These are phyloP conservation scores for Geranium rotundifolium DNA, from an alignment of 345 rosid species.

Conservation along the genomic window DNA sequence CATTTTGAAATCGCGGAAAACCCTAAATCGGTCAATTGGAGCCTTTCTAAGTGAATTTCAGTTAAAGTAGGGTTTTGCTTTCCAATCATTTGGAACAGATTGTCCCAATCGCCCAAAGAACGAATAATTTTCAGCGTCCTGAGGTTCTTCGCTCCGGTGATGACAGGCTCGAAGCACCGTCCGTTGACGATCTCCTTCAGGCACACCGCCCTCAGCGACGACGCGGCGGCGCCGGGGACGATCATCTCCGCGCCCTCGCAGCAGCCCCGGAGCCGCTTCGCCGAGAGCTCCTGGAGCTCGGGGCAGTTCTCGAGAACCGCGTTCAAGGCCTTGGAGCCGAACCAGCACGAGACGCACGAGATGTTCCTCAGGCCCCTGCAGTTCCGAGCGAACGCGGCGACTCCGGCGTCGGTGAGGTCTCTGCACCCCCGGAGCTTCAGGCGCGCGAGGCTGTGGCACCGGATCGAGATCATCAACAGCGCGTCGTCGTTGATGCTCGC, in stretches of 20 bases:
- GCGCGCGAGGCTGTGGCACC: conserved; percentile 49
- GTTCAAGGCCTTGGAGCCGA: conserved; percentile 57
- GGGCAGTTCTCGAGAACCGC: conserved; percentile 38
- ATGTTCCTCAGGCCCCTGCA: conserved; percentile 43
- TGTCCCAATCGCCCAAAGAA: conserved; percentile 69
- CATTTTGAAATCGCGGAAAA: conserved; percentile 40
- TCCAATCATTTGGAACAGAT: conserved; percentile 32
- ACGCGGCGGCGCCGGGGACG: conserved; percentile 22
- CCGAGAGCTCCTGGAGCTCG: conserved; percentile 34
- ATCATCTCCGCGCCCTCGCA: conserved; percentile 26
- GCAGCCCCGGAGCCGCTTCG: conserved; percentile 44
- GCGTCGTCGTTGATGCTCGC: conserved; percentile 51
- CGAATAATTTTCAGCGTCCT: conserved; percentile 47
- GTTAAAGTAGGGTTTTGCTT: conserved; percentile 13
- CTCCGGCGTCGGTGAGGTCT: conserved; percentile 54
- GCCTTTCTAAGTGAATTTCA: conserved; percentile 63
- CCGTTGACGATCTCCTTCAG: conserved; percentile 62
- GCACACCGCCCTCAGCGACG: conserved; percentile 38
- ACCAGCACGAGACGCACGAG: conserved; percentile 55
- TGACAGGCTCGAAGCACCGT: conserved; percentile 44
- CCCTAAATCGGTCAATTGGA: conserved; percentile 52
- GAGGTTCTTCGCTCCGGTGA: conserved; percentile 29
- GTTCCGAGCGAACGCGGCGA: conserved; percentile 42
- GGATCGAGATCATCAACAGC: conserved; percentile 34
- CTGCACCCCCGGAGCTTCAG: conserved; percentile 87